Evolutionary conservation across 768 basidiomycete species (phyloP), one percentile per base, ranked within the genome.

Genomic region (Rhizopogon vinicolor): DNA sequence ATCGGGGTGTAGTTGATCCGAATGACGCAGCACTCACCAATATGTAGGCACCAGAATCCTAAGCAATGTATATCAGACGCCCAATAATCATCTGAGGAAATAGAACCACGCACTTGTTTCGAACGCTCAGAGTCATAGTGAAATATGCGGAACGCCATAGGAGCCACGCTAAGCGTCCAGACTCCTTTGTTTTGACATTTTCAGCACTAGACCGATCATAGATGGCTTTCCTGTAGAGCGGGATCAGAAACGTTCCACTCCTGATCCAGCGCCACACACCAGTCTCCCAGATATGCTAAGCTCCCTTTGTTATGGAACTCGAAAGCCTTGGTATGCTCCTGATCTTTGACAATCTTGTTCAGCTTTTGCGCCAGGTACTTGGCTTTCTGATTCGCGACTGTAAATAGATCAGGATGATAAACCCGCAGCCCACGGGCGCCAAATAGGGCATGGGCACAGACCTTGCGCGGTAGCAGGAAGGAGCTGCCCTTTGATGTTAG

Each of bases 401-500:
- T 13, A 52, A 52, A 45, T 43, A 14, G 22, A 51, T 60, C 28
- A 64, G 51, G 54, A 33, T 44, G 49, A 56, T 14, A 18, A 61
- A 57, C 65, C 66, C 65, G 25, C 44, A 65, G 54, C 56, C 58
- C 60, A 54, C 44, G 53, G 31, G 61, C 54, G 59, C 42, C 25
- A 58, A 52, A 57, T 56, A 52, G 28, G 55, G 45, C 18, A 51
- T 61, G 45, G 57, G 61, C 54, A 56, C 67, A 13, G 6, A 78
- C 86, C 89, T 80, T 94, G 92, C 3, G 93, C 91, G 16, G 92
- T 94, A 1, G 93, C 90, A 10, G 93, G 91, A 9, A 93, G 74
- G 41, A 77, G 73, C 22, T 74, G 74, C 42, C 74, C 78, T 35
- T 81, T 76, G 49, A 87, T 79, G 42, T 75, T 77, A 1, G 84